A percentile compares a stretch with the other conserved stretches of the same genome.
Evolutionary conservation across 2,329 filamentous ascomycete species (phyloP).

Genomic region (Epichloe gansuensis): DNA sequence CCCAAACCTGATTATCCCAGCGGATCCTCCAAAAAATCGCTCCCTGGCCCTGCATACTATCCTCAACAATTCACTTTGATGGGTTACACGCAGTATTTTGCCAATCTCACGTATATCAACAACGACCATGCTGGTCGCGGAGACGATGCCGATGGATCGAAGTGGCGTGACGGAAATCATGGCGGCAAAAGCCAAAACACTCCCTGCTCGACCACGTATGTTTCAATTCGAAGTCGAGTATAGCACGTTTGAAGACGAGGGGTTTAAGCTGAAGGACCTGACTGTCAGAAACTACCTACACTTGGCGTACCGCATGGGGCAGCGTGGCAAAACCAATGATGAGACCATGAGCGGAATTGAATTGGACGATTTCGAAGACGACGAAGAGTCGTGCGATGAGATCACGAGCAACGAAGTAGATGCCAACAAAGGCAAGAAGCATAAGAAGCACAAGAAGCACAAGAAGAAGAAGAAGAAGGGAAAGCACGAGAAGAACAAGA

Average conservation of each 20-base stretch:
- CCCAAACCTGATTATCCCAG: constrained; percentile 53
- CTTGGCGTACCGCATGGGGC: constrained; percentile 67
- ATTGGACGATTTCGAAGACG: constrained; percentile 15
- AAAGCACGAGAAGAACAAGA: constrained; percentile 47
- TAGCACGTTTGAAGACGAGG: constrained; percentile 62
- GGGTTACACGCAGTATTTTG: constrained; percentile 82
- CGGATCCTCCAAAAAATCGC: constrained; percentile 57
- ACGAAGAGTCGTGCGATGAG: constrained; percentile 15
- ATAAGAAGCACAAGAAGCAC: constrained; percentile 15
- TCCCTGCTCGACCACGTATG: constrained; percentile 45
- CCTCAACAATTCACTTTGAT: constrained; percentile 69
- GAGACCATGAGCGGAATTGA: constrained; percentile 14
- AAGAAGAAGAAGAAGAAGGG: constrained; percentile 37
- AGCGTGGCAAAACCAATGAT: constrained; percentile 9
- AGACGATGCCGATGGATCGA: constrained; percentile 20
- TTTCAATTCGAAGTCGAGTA: constrained; percentile 80
- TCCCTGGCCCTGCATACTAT: constrained; percentile 82
- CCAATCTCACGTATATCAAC: constrained; percentile 86
- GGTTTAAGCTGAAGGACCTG: constrained; percentile 68
- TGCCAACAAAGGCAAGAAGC: constrained; percentile 34
- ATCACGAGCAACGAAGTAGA: constrained; percentile 12
- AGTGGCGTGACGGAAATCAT: constrained; percentile 55
- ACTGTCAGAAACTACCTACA: constrained; percentile 73
- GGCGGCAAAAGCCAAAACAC: constrained; percentile 39
- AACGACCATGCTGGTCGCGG: constrained; percentile 37